Conservation (phyloP, 148 eudicot species). For the Rhododendron henanense region DNA sequence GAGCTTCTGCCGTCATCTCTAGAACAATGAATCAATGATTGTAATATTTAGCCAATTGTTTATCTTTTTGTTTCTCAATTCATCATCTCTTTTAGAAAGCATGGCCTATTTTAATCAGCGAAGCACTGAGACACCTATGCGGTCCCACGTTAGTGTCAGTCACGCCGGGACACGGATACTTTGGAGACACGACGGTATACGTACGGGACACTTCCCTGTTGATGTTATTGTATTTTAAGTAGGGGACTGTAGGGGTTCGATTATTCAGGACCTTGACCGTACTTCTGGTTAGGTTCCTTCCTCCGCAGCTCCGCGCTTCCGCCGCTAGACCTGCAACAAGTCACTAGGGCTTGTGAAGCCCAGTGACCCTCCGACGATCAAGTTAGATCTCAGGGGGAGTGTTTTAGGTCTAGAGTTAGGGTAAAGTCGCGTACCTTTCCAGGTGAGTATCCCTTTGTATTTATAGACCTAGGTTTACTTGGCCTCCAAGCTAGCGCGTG, state of each 20-base stretch:
- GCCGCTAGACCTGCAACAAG: too few species aligned
- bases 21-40: not conserved
- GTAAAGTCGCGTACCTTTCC: too few species aligned
- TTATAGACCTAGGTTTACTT: too few species aligned
- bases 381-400: too few species aligned
- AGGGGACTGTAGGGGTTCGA: not conserved
- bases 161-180: not conserved
- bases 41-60: not conserved
- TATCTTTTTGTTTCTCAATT: not conserved
- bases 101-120: not conserved
- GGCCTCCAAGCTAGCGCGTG: too few species aligned
- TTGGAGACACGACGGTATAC: not conserved
- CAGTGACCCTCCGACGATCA: too few species aligned
- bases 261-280: too few species aligned
- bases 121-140: not conserved
- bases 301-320: too few species aligned
- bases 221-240: not conserved
- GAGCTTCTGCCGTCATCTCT: not conserved
- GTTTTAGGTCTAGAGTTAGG: too few species aligned
- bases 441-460: too few species aligned
- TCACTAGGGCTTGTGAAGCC: too few species aligned
- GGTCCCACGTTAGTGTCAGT: not conserved
- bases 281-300: too few species aligned
- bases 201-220: not conserved
- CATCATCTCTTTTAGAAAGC: not conserved